Evolutionary conservation across 371 early-diverging fungal genomes (phyloP), one percentile per base, ranked within the genome.

Genomic region (Mortierella sp.): DNA sequence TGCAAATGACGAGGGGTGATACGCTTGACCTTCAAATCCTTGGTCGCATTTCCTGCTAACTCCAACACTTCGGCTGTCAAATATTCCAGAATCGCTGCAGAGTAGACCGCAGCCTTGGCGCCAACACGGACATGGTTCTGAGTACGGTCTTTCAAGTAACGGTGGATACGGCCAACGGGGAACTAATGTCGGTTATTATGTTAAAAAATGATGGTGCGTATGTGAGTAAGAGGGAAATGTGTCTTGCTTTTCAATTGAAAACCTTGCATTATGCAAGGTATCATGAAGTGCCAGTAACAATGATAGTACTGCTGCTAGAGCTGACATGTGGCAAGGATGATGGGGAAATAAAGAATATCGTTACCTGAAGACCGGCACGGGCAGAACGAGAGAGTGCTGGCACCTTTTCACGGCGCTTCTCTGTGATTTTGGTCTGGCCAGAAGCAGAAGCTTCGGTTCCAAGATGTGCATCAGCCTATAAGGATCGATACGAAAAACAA

Each of bases 1-100:
- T 97, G 97, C 87, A 97, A 89, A 88, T 97, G 97, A 83, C 97
- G 91, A 32, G 97, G 97, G 43, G 95, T 95, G 81, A 97, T 97
- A 83, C 97, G 93, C 89, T 96, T 97, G 77, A 96, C 95, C 87
- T 97, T 97, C 56, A 96, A 89, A 81, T 97, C 97, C 89, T 95
- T 96, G 63, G 96, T 94, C 12, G 97, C 97, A 89, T 97, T 97
- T 56, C 97, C 97, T 68, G 97, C 97, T 82, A 97, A 91, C 89
- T 97, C 97, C 56, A 97, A 91, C 24, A 97, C 96, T 91, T 97
- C 97, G 24, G 97, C 97, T 68, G 96, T 96, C 79, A 97, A 90
- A 86, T 97, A 97, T 90, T 97, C 97, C 71, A 97, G 91, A 80
- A 97, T 95, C 8, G 97, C 97, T 27, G 97, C 96, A 75, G 95